A percentile compares a stretch with the other conserved stretches of the same genome.
Conservation (phyloP, 108 stramenopile genomes). For the Nitzschia inconspicua region DNA sequence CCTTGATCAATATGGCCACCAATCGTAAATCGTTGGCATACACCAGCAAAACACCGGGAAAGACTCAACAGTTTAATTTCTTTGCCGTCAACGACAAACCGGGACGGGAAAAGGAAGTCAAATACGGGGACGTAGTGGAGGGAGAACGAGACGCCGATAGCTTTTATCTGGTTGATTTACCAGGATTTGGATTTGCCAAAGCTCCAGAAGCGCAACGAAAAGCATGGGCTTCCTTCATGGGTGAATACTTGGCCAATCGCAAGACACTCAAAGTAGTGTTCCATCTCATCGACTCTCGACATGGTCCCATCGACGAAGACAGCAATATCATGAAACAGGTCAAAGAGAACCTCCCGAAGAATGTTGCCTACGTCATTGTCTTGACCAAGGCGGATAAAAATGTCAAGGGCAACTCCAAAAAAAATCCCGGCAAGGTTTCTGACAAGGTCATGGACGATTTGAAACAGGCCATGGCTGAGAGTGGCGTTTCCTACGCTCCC, state of each 20-base stretch:
- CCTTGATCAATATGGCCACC: slow-evolving; percentile 89
- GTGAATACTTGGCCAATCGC: slow-evolving; percentile 68
- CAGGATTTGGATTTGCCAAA: slow-evolving; percentile 95
- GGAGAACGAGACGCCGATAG: slow-evolving; percentile 79
- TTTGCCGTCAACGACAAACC: slow-evolving; percentile 93
- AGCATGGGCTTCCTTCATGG: slow-evolving; percentile 83
- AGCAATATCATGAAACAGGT: slow-evolving; percentile 81
- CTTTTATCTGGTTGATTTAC: slow-evolving; percentile 91
- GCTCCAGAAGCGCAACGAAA: slow-evolving; percentile 75
- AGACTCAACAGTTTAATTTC: slow-evolving; percentile 95
- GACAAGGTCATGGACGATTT: slow-evolving; percentile 53
- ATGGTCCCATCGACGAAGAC: slow-evolving; percentile 92
- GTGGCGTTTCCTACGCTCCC: slow-evolving; percentile 63
- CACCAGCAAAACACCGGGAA: slow-evolving; percentile 92
- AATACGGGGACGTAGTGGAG: slow-evolving; percentile 71
- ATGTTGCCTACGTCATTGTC: slow-evolving; percentile 78
- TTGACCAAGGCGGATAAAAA: slow-evolving; percentile 95
- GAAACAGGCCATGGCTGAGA: slow-evolving; percentile 62
- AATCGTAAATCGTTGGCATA: slow-evolving; percentile 92
- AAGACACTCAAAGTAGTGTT: slow-evolving; percentile 77
- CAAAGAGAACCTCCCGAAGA: slow-evolving; percentile 38
- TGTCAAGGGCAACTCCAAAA: slow-evolving; percentile 60
- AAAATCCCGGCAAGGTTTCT: slow-evolving; percentile 70
- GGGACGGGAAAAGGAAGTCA: slow-evolving; percentile 77
- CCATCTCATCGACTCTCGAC: slow-evolving; percentile 90